Evolutionary conservation across 257 asterid genomes (phyloP).

Genomic region (Apocynum venetum): DNA sequence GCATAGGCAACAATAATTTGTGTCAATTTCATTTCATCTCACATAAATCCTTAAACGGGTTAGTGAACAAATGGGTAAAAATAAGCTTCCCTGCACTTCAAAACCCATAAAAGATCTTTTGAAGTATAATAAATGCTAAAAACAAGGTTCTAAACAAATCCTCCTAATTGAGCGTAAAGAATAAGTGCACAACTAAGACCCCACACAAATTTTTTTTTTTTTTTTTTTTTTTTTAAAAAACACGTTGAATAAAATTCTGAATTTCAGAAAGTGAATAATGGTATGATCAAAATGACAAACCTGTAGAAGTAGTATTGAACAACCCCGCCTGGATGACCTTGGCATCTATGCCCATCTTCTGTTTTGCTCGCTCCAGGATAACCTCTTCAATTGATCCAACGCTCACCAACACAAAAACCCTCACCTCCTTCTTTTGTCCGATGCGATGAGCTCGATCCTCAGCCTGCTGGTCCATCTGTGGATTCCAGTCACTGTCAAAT

Average conservation of each 20-base stretch:
- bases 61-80: neutral
- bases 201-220: too few species aligned
- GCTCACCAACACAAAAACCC: conserved; percentile 92
- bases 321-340: conserved; percentile 99
- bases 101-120: neutral
- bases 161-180: neutral
- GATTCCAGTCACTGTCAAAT: conserved; percentile 99
- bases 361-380: conserved; percentile 93
- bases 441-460: conserved; percentile 99
- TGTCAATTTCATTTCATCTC: conserved; percentile 5
- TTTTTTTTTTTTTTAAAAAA: too few species aligned
- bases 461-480: conserved; percentile 99
- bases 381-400: conserved; percentile 98
- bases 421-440: conserved; percentile 97
- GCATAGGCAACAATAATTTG: conserved; percentile 27
- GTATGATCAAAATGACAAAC: conserved; percentile 39
- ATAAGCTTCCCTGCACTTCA: neutral
- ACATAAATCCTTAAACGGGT: conserved; percentile 6
- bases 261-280: neutral
- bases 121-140: neutral
- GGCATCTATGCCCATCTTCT: conserved; percentile 98
- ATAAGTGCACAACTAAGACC: neutral
- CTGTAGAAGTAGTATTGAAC: conserved; percentile 98
- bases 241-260: neutral
- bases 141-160: neutral